A percentile compares a stretch with the other conserved stretches of the same genome.
Conservation (phyloP, 2,329 filamentous ascomycete genomes). For the Colletotrichum somersetense region DNA sequence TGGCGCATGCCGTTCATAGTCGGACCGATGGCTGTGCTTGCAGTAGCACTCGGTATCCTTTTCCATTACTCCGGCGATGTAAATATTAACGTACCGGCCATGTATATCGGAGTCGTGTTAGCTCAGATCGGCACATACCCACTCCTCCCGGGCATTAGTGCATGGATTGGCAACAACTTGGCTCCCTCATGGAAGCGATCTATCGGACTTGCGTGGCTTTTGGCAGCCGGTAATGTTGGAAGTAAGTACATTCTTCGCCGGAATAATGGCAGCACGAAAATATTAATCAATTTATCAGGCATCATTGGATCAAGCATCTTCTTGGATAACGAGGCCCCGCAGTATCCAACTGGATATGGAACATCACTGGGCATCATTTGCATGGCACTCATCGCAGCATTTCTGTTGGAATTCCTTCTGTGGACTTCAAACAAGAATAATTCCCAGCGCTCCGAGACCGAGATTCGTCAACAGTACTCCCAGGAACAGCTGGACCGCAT, state of each 20-base stretch:
- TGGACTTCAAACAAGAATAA: slow-evolving; percentile 46
- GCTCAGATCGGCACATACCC: slow-evolving; percentile 48
- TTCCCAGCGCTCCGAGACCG: slow-evolving; percentile 42
- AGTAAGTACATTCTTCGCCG: neutral
- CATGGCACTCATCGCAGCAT: slow-evolving; percentile 47
- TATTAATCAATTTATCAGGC: slow-evolving; percentile 44
- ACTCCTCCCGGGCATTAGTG: slow-evolving; percentile 46
- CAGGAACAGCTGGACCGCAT: slow-evolving; percentile 49
- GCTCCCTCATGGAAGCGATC: slow-evolving; percentile 45
- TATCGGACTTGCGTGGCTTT: slow-evolving; percentile 45
- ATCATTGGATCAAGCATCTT: slow-evolving; percentile 56
- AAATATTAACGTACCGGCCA: slow-evolving; percentile 50
- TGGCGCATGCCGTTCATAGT: slow-evolving; percentile 57
- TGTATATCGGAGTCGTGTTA: slow-evolving; percentile 33
- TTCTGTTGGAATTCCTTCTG: slow-evolving; percentile 49
- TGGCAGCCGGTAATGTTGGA: slow-evolving; percentile 41
- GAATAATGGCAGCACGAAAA: neutral
- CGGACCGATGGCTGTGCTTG: slow-evolving; percentile 47
- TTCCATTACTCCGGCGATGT: slow-evolving; percentile 52
- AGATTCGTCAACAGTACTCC: slow-evolving; percentile 45
- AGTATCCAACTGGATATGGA: slow-evolving; percentile 54
- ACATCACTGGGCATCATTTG: slow-evolving; percentile 34
- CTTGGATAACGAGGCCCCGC: slow-evolving; percentile 50
- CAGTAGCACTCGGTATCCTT: slow-evolving; percentile 51
- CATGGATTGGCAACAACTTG: slow-evolving; percentile 47